These are phyloP conservation scores for Bidens hawaiensis DNA, from an alignment of 140 eudicot species.

Conservation along the genomic window DNA sequence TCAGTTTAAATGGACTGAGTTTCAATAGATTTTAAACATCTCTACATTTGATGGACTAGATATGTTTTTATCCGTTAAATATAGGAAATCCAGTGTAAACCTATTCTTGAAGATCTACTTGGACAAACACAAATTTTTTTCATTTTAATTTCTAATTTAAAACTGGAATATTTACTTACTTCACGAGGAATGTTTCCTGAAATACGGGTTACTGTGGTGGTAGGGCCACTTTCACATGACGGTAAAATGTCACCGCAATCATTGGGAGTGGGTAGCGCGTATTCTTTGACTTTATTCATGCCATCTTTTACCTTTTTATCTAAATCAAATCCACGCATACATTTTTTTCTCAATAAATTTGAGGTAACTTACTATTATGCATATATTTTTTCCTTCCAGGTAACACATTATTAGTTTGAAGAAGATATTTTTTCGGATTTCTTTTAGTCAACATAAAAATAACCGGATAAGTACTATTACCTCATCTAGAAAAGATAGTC, in stretches of 20 bases:
- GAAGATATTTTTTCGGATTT: too few species aligned
- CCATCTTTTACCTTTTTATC: not conserved
- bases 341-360: too few species aligned
- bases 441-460: too few species aligned
- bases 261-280: conserved; percentile 27
- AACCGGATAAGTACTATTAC: too few species aligned
- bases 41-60: not conserved
- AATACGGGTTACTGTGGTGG: not conserved
- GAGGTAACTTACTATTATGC: too few species aligned
- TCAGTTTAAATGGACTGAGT: too few species aligned
- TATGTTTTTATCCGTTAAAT: not conserved
- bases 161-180: too few species aligned
- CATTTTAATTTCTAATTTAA: too few species aligned
- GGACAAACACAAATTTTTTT: not conserved
- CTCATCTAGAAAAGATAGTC: too few species aligned
- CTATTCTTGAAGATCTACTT: not conserved
- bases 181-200: conserved; percentile 1
- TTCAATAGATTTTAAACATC: not conserved
- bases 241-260: conserved; percentile 22
- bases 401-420: too few species aligned
- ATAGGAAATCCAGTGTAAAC: not conserved
- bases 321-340: too few species aligned
- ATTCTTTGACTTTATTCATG: not conserved
- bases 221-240: conserved; percentile 19
- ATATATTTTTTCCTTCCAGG: too few species aligned